These are phyloP conservation scores for Fennellomyces sp. DNA, from an alignment of 371 early-diverging fungal genomes.

Conservation along the genomic window DNA sequence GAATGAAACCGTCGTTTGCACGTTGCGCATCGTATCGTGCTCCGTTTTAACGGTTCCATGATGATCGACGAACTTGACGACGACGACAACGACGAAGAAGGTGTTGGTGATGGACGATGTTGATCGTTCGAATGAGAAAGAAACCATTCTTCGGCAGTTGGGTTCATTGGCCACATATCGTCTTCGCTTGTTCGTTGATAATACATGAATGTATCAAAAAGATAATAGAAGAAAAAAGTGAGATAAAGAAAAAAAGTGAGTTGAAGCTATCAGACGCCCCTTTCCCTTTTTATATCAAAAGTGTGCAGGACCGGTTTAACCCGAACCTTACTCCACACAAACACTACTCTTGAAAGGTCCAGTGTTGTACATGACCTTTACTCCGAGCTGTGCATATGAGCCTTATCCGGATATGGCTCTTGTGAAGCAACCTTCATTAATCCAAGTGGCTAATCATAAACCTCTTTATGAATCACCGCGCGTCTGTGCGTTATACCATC, in stretches of 20 bases:
- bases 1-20: slow-evolving; percentile 47
- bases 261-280: background rate
- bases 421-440: no score
- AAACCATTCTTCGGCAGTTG: slow-evolving; percentile 1
- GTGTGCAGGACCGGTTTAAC: background rate
- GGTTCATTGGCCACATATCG: background rate
- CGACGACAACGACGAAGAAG: slow-evolving; percentile 9
- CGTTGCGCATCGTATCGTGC: slow-evolving; percentile 25
- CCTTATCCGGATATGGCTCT: no score
- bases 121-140: background rate
- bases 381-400: no score
- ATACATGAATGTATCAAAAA: background rate
- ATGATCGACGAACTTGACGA: slow-evolving; percentile 1
- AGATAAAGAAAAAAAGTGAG: background rate
- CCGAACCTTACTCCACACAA: background rate
- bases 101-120: slow-evolving; percentile 8
- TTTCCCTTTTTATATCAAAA: background rate
- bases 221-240: background rate
- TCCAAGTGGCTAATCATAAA: no score
- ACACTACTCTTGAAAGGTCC: no score
- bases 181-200: background rate
- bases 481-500: no score
- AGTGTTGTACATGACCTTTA: no score
- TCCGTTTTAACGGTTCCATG: background rate
- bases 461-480: no score